Conservation (phyloP, 2,329 filamentous ascomycete genomes). For the Falciphora oryzae region DNA sequence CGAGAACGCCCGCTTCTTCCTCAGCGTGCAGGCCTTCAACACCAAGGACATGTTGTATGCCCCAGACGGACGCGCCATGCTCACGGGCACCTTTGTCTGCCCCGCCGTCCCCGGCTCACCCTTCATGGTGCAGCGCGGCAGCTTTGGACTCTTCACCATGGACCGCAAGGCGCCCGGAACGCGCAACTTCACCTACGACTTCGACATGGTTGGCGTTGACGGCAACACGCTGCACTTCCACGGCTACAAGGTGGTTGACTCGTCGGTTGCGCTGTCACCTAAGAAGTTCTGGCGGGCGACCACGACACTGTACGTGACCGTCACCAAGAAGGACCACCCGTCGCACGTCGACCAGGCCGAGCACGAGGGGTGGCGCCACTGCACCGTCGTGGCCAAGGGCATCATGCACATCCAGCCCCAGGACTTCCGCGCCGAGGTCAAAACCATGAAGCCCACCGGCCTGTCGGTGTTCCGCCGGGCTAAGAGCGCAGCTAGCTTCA, state of each 20-base stretch:
- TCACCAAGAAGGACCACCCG: conserved; percentile 35
- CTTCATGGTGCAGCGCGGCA: conserved; percentile 53
- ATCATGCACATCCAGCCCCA: conserved; percentile 49
- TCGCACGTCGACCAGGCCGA: conserved; percentile 21
- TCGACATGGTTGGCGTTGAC: conserved; percentile 51
- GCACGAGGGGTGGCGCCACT: conserved; percentile 34
- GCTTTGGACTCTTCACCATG: conserved; percentile 50
- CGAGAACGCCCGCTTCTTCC: conserved; percentile 52
- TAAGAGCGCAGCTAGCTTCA: conserved; percentile 41
- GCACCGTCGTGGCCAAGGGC: conserved; percentile 48
- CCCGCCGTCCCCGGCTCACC: conserved; percentile 49
- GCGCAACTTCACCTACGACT: conserved; percentile 54
- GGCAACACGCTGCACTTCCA: conserved; percentile 51
- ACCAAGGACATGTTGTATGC: conserved; percentile 40
- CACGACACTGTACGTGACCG: conserved; percentile 55
- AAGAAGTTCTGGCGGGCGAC: conserved; percentile 55
- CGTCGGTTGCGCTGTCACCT: conserved; percentile 51
- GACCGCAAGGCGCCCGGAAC: conserved; percentile 50
- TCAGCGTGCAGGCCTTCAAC: conserved; percentile 52
- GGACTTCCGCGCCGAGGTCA: conserved; percentile 50
- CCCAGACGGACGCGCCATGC: conserved; percentile 43
- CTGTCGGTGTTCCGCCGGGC: conserved; percentile 37
- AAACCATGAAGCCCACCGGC: conserved; percentile 47
- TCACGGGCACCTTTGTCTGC: conserved; percentile 56
- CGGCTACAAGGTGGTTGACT: conserved; percentile 57